Percentiles rank a stretch among this genome's conserved stretches.
Evolutionary conservation across 2,329 filamentous ascomycete species (phyloP).

Genomic region (Sarocladium oryzae): DNA sequence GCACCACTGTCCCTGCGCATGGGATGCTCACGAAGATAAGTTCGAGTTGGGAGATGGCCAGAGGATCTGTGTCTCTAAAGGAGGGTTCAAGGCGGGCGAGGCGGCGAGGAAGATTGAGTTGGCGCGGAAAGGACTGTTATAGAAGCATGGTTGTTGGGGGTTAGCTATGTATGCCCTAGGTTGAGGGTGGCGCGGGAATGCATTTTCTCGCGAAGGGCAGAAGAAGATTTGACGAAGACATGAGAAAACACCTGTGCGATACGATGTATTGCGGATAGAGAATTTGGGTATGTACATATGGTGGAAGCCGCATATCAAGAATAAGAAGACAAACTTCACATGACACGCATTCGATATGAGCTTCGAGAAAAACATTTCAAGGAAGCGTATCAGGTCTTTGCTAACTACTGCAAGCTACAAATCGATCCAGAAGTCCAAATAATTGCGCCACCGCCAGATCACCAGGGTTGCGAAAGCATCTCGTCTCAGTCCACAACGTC

Average conservation of each 20-base stretch:
- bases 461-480: no score
- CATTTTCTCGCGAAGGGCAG: no score
- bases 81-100: slow-evolving; percentile 67
- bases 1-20: slow-evolving; percentile 93
- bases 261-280: not conserved
- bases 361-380: no score
- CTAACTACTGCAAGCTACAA: slow-evolving; percentile 3
- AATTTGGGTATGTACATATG: not conserved
- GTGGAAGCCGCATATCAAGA: no score
- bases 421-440: not conserved
- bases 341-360: no score
- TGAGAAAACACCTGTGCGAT: not conserved
- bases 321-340: no score
- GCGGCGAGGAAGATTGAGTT: slow-evolving; percentile 70
- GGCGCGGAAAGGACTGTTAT: slow-evolving; percentile 63
- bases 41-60: slow-evolving; percentile 67
- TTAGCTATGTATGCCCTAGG: no score
- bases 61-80: slow-evolving; percentile 67
- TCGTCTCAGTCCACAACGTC: no score
- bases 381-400: not conserved
- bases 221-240: not conserved
- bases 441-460: no score
- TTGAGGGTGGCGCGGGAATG: no score
- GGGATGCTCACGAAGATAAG: slow-evolving; percentile 70
- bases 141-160: no score